Evolutionary conservation across 2,329 filamentous ascomycete genomes (phyloP).

Genomic region (Sporothrix luriei): DNA sequence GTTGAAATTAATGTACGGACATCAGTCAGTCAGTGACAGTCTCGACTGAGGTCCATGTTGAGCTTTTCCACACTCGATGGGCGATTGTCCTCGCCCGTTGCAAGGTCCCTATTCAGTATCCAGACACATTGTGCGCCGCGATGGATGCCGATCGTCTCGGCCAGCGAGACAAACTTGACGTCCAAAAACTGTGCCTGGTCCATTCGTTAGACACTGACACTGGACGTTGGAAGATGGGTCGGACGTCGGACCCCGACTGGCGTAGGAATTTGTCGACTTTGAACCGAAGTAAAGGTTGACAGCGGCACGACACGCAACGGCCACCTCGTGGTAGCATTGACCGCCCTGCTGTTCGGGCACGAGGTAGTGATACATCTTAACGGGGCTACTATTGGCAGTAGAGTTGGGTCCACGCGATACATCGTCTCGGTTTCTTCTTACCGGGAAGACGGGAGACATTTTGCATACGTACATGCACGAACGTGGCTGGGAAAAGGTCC

Average conservation of each 20-base stretch:
- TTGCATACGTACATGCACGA: background rate
- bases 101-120: slow-evolving; percentile 1
- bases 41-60: too few species aligned
- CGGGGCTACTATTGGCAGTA: background rate
- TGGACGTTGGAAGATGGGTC: background rate
- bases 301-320: slow-evolving; percentile 8
- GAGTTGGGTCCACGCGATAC: slow-evolving; percentile 6
- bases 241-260: background rate
- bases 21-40: too few species aligned
- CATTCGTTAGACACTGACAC: background rate
- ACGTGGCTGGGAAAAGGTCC: background rate
- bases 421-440: slow-evolving; percentile 13
- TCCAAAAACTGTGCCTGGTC: background rate
- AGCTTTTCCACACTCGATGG: background rate
- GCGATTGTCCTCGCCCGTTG: background rate
- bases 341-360: too few species aligned
- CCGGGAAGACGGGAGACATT: background rate
- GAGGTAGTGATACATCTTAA: background rate
- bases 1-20: too few species aligned
- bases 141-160: slow-evolving; percentile 8
- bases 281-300: background rate
- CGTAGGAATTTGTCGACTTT: background rate
- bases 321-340: background rate
- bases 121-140: slow-evolving; percentile 16
- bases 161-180: background rate